These are phyloP conservation scores for Chlorencoelia australis DNA, from an alignment of 2,329 filamentous ascomycete genomes.

Conservation along the genomic window DNA sequence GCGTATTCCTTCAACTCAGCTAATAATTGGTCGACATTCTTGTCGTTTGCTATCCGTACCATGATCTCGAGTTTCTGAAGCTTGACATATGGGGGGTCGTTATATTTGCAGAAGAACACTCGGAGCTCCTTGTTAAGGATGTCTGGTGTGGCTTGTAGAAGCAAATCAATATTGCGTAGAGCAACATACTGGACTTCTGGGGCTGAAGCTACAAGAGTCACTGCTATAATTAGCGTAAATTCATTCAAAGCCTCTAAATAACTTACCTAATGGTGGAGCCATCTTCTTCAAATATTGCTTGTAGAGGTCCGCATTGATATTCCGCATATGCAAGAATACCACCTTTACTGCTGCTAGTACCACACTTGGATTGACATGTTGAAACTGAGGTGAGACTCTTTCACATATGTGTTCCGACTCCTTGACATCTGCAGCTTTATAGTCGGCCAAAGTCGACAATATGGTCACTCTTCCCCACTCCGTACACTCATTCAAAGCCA, in stretches of 20 bases:
- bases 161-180: slow-evolving; percentile 86
- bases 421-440: slow-evolving; percentile 77
- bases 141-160: slow-evolving; percentile 91
- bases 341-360: slow-evolving; percentile 96
- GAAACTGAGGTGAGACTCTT: slow-evolving; percentile 89
- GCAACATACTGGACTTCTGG: slow-evolving; percentile 98
- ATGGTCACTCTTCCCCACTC: slow-evolving; percentile 98
- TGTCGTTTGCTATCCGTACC: slow-evolving; percentile 97
- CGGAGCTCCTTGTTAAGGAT: slow-evolving; percentile 95
- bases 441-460: slow-evolving; percentile 78
- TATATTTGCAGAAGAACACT: slow-evolving; percentile 99
- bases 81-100: slow-evolving; percentile 95
- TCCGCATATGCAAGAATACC: slow-evolving; percentile 92
- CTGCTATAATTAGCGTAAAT: slow-evolving; percentile 34
- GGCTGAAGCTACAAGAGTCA: slow-evolving; percentile 88
- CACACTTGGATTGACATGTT: slow-evolving; percentile 95
- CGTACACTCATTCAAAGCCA: slow-evolving; percentile 95
- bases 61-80: slow-evolving; percentile 97
- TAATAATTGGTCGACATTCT: slow-evolving; percentile 88
- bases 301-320: slow-evolving; percentile 66
- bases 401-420: slow-evolving; percentile 98
- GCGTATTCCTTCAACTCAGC: slow-evolving; percentile 96
- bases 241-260: not conserved
- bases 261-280: slow-evolving; percentile 81
- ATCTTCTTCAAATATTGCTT: slow-evolving; percentile 95